These are phyloP conservation scores for Lotus japonicus DNA, from an alignment of 306 rosid genomes.

Conservation along the genomic window DNA sequence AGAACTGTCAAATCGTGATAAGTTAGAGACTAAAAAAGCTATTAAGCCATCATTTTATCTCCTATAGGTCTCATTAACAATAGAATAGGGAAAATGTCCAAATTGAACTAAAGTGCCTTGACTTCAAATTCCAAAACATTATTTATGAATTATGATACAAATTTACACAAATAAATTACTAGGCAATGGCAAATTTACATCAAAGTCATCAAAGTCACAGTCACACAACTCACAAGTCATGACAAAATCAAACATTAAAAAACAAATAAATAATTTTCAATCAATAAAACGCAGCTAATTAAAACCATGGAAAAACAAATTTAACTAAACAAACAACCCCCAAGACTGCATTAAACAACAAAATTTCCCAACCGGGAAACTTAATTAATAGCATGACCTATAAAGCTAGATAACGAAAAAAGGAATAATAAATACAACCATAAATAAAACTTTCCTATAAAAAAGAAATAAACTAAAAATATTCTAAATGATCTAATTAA, in stretches of 20 bases:
- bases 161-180: no score
- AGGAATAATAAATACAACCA: slow-evolving; percentile 3
- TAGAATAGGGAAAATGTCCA: neutral
- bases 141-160: neutral
- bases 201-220: neutral
- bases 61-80: neutral
- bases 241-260: neutral
- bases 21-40: no score
- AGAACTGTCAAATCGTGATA: no score
- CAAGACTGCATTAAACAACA: neutral
- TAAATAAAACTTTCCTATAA: neutral
- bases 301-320: neutral
- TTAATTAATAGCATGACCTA: neutral
- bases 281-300: neutral
- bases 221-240: neutral
- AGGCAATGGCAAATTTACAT: no score
- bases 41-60: neutral
- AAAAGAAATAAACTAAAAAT: neutral
- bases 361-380: neutral
- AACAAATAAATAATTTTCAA: neutral
- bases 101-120: neutral
- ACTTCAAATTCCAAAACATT: slow-evolving; percentile 7
- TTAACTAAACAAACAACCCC: neutral
- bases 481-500: neutral
- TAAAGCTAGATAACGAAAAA: slow-evolving; percentile 7